Evolutionary conservation across 495 filamentous ascomycete genomes (phyloP).

Genomic region (Hyaloscypha hepaticicola): DNA sequence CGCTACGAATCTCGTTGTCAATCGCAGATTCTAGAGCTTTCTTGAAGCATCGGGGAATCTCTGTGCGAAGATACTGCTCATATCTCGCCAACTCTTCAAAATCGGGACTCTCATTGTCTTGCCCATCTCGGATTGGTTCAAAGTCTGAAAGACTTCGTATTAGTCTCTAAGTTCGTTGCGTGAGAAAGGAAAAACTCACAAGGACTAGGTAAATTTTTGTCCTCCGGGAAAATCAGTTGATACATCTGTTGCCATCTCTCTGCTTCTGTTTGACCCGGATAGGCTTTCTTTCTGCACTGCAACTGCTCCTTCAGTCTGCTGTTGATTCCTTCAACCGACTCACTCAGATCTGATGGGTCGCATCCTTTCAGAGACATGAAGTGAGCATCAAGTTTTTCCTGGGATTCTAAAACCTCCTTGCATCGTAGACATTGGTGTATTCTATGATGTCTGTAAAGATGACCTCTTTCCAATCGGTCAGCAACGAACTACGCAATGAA

Average conservation of each 20-base stretch:
- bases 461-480: background rate
- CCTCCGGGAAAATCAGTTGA: background rate
- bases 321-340: background rate
- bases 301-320: background rate
- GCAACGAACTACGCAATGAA: too few species aligned
- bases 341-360: background rate
- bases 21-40: too few species aligned
- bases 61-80: too few species aligned
- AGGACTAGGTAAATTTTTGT: background rate
- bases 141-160: too few species aligned
- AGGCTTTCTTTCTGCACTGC: background rate
- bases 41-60: too few species aligned
- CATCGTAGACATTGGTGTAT: slow-evolving; percentile 13
- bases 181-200: too few species aligned
- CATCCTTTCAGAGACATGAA: background rate
- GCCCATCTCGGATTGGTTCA: too few species aligned
- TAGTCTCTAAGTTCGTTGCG: too few species aligned
- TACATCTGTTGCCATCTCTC: slow-evolving; percentile 6
- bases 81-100: too few species aligned
- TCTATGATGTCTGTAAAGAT: slow-evolving; percentile 2
- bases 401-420: slow-evolving; percentile 1
- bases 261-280: background rate
- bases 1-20: too few species aligned
- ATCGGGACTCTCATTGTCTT: too few species aligned
- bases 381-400: slow-evolving; percentile 1